A percentile compares a stretch with the other conserved stretches of the same genome.
Evolutionary conservation across 2,329 filamentous ascomycete genomes (phyloP).

Genomic region (Cladosporium sp.): DNA sequence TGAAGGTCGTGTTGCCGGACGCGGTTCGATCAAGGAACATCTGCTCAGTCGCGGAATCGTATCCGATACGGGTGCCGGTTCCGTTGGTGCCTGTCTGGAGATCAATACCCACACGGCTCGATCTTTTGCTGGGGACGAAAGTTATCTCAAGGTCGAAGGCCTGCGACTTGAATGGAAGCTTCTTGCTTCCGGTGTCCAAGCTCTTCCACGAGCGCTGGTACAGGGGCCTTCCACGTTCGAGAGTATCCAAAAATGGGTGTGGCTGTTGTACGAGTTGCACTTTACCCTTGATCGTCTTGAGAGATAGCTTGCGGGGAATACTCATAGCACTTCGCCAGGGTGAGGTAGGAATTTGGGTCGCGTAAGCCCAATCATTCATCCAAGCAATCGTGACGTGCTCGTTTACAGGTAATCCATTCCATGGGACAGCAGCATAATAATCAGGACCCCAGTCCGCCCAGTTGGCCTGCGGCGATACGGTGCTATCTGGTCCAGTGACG

Average conservation of each 20-base stretch:
- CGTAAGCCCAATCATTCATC: neutral
- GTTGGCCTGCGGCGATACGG: neutral
- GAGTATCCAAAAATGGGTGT: neutral
- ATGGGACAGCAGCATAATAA: conserved; percentile 3
- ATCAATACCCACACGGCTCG: neutral
- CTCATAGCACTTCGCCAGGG: conserved; percentile 2
- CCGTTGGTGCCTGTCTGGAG: neutral
- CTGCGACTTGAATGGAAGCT: neutral
- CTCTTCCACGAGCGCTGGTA: neutral
- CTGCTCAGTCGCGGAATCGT: neutral
- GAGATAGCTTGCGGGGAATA: neutral
- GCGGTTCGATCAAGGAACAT: neutral
- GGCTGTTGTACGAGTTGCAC: neutral
- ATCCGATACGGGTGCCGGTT: neutral
- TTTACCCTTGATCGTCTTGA: neutral
- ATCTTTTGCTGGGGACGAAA: neutral
- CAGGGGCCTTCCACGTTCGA: neutral
- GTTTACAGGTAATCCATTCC: neutral
- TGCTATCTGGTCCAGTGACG: neutral
- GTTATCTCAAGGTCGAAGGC: neutral
- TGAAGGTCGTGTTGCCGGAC: neutral
- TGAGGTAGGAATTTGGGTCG: neutral
- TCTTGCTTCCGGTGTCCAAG: neutral
- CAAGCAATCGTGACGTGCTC: neutral
- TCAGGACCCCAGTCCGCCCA: neutral